Evolutionary conservation across 495 filamentous ascomycete species (phyloP), one percentile per base, ranked within the genome.

Genomic region (Hypoxylon fragiforme): DNA sequence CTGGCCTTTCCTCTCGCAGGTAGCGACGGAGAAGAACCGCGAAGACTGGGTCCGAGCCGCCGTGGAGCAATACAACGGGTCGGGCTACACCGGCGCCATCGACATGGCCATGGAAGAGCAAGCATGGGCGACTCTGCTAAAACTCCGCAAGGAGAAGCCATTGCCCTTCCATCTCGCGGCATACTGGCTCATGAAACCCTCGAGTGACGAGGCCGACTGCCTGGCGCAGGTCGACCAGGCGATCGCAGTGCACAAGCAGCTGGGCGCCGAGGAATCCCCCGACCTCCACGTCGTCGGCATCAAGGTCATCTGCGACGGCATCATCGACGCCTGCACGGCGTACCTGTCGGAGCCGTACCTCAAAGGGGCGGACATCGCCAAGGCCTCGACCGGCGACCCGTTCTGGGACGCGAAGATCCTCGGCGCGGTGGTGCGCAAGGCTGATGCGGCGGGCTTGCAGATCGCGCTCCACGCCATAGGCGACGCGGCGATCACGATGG

Each of bases 101-200:
- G 85, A 87, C 48, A 87, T 87, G 85, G 85, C 83, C 13, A 86
- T 87, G 85, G 81, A 85, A 28, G 78, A 85, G 14, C 71, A 70
- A 4, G 69, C 73, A 14, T 86, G 84, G 84, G 75, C 77, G 7
- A 73, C 79, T 14, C 56, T 87, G 21, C 73, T 78, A 7, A 50
- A 65, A 3, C 72, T 79, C 32, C 73, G 74, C 18, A 63, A 69
- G 30, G 50, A 63, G 22, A 55, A 77, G 18, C 65, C 70, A 1
- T 21, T 55, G 5, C 75, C 78, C 0, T 79, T 87, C 57, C 73
- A 83, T n/a, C 76, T 86, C 21, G 82, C 80, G 2, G 83, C 77
- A 15, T 83, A 87, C 48, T 87, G 84, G 84, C 70, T 85, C 32
- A 73, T 87, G 18, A 75, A 69, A 7, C 81, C 77, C n/a, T 63